Percentiles rank a stretch among this genome's conserved stretches.
phyloP scores from a whole-genome alignment of 1,284 basidiomycete species.

The Tremellales sp. region DNA sequence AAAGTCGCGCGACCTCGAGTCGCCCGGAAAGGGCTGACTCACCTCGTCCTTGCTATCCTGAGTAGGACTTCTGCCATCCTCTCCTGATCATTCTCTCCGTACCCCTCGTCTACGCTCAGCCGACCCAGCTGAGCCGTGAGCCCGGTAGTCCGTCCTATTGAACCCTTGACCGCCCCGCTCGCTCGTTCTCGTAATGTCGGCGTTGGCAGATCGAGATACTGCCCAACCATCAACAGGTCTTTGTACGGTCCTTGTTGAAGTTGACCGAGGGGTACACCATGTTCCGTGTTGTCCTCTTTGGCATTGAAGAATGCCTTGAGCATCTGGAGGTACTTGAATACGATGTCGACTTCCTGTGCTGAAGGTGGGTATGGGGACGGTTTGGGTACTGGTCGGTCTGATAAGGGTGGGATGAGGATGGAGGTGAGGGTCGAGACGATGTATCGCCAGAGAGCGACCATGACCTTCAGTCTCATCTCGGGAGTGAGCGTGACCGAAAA shows the following conservation, averaged over 20 bases:
- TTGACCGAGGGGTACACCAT: conserved; percentile 37
- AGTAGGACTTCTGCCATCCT: conserved; percentile 45
- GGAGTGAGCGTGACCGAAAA: conserved; percentile 39
- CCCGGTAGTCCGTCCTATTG: conserved; percentile 10
- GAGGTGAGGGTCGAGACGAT: conserved; percentile 42
- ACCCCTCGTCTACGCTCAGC: conserved; percentile 10
- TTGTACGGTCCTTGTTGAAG: conserved; percentile 40
- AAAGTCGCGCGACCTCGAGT: conserved; percentile 29
- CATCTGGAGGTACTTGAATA: conserved; percentile 47
- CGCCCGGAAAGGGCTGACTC: conserved; percentile 7
- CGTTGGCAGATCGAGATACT: conserved; percentile 45
- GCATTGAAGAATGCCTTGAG: conserved; percentile 48
- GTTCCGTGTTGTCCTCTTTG: conserved; percentile 36
- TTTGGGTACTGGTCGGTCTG: conserved; percentile 25
- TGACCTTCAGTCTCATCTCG: conserved; percentile 23
- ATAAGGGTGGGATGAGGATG: conserved; percentile 44
- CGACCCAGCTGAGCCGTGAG: conserved; percentile 9
- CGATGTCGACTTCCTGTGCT: conserved; percentile 35
- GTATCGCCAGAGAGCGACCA: conserved; percentile 39
- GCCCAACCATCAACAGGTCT: conserved; percentile 45
- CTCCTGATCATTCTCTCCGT: conserved; percentile 27
- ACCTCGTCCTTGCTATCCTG: conserved; percentile 43
- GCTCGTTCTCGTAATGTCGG: conserved; percentile 36
- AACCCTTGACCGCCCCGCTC: conserved; percentile 38
- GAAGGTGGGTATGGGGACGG: conserved; percentile 11